phyloP scores from a whole-genome alignment of 805 yeast species.

The Starmerella geochares region DNA sequence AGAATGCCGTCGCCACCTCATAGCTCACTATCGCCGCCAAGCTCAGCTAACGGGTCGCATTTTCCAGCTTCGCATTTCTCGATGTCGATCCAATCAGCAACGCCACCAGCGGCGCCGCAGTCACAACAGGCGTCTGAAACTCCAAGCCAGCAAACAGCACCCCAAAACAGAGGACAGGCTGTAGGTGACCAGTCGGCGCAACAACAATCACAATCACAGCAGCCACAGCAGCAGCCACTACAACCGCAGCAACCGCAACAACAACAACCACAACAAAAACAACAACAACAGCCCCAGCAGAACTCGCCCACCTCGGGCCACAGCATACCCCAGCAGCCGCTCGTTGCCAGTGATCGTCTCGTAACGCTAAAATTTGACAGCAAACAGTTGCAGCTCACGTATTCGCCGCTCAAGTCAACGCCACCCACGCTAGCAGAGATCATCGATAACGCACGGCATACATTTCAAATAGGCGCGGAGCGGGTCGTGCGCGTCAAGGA shows the following conservation, averaged over 20 bases:
- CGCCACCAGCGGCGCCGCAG: background rate
- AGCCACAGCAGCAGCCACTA: slow-evolving; percentile 12
- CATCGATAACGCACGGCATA: slow-evolving; percentile 62
- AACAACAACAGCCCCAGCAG: slow-evolving; percentile 1
- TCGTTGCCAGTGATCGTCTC: slow-evolving; percentile 23
- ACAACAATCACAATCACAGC: background rate
- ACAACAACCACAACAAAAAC: slow-evolving; percentile 11
- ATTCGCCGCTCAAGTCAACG: slow-evolving; percentile 52
- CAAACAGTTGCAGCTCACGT: slow-evolving; percentile 48
- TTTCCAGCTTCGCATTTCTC: background rate
- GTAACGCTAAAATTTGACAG: slow-evolving; percentile 30
- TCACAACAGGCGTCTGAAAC: too few relatives aligned
- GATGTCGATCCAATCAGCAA: background rate
- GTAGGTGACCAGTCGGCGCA: too few relatives aligned
- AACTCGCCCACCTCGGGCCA: background rate
- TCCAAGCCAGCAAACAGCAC: too few relatives aligned
- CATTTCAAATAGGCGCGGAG: slow-evolving; percentile 48
- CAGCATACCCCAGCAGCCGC: background rate
- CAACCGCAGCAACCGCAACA: slow-evolving; percentile 18
- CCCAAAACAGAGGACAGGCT: too few relatives aligned
- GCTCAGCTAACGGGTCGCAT: background rate
- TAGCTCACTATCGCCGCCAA: background rate
- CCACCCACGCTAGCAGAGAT: slow-evolving; percentile 74
- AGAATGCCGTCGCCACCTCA: background rate
- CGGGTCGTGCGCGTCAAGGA: slow-evolving; percentile 34